These are phyloP conservation scores for Pseudophaeomoniella oleicola DNA, from an alignment of 2,329 filamentous ascomycete species.

Conservation along the genomic window DNA sequence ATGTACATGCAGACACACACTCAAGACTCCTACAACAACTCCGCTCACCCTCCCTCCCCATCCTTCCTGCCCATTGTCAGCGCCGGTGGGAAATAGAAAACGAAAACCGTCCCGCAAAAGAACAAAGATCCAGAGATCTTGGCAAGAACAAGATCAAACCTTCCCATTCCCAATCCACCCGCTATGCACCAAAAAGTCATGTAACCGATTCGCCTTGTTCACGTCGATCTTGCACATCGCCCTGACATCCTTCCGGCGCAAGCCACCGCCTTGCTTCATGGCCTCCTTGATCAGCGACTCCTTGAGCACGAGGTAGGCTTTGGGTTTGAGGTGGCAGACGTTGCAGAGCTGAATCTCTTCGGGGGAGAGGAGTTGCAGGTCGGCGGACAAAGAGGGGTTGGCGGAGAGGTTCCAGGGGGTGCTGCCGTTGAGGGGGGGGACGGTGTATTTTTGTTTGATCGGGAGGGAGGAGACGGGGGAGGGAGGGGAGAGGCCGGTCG, in stretches of 20 bases:
- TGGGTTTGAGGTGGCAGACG: constrained; percentile 70
- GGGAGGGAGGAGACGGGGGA: constrained; percentile 18
- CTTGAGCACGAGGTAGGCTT: constrained; percentile 90
- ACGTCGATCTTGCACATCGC: constrained; percentile 74
- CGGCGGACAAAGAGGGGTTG: constrained; percentile 52
- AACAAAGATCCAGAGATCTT: no score
- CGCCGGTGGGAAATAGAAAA: no score
- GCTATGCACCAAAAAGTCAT: constrained; percentile 85
- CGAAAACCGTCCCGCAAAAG: no score
- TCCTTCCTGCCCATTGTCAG: no score
- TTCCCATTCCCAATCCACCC: constrained; percentile 65
- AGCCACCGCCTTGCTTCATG: constrained; percentile 67
- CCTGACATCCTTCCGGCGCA: constrained; percentile 90
- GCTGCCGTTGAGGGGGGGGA: constrained; percentile 31
- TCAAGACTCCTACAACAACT: no score
- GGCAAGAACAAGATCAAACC: no score
- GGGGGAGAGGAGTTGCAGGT: constrained; percentile 69
- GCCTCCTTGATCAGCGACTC: constrained; percentile 84
- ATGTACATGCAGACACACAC: no score
- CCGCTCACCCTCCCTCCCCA: no score
- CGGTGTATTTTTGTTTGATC: constrained; percentile 36
- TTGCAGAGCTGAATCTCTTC: constrained; percentile 82
- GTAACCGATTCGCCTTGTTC: constrained; percentile 72
- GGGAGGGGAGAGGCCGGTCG: constrained; percentile 7
- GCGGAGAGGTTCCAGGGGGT: constrained; percentile 49